Evolutionary conservation across 768 basidiomycete species (phyloP).

Genomic region (Pisolithus marmoratus): DNA sequence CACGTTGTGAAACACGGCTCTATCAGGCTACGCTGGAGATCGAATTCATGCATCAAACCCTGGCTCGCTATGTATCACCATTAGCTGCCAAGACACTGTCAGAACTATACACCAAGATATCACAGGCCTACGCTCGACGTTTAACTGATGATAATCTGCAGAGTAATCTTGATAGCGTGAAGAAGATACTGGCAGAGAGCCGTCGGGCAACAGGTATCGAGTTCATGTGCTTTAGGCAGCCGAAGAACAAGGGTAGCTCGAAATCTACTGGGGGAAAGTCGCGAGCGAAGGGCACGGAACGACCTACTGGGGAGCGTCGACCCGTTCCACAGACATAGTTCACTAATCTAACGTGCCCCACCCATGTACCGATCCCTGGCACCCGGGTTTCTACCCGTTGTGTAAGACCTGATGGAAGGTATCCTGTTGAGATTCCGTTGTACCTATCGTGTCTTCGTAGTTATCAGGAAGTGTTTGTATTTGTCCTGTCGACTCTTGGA

Average conservation of each 20-base stretch:
- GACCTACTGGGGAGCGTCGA: conserved; percentile 19
- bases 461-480: no score
- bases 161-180: conserved; percentile 81
- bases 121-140: conserved; percentile 82
- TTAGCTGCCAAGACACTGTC: conserved; percentile 79
- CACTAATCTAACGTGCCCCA: neutral
- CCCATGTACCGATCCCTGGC: neutral
- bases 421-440: no score
- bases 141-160: conserved; percentile 86
- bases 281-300: conserved; percentile 16
- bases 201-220: conserved; percentile 89
- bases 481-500: no score
- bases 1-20: neutral
- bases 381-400: no score
- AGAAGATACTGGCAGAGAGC: conserved; percentile 83
- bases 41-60: conserved; percentile 96
- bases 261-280: conserved; percentile 13
- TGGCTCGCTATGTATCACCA: conserved; percentile 82
- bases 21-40: conserved; percentile 95
- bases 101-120: conserved; percentile 92
- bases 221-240: conserved; percentile 87
- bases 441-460: no score
- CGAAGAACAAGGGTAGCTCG: conserved; percentile 38
- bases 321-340: neutral
- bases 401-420: no score